Percentiles rank a stretch among this genome's conserved stretches.
Conservation (phyloP, 148 eudicot species). For the Beta vulgaris region DNA sequence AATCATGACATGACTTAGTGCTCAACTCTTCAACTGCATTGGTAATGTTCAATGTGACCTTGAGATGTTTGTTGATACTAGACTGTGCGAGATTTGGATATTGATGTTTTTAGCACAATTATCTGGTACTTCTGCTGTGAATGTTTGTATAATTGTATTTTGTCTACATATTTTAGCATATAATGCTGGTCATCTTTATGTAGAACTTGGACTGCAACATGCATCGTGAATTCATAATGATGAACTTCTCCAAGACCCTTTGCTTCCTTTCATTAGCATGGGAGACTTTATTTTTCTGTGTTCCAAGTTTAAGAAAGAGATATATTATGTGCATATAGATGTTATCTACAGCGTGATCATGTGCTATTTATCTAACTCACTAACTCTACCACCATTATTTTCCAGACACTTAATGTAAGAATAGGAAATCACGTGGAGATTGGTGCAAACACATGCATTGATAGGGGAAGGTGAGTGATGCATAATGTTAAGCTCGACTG, state of each 20-base stretch:
- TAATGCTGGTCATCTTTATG: not conserved
- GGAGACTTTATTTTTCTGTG: not conserved
- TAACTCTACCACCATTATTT: not conserved
- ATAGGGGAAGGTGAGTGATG: conserved; percentile 79
- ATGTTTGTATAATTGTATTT: not conserved
- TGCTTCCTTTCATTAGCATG: not conserved
- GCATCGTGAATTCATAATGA: not conserved
- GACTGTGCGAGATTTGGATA: not conserved
- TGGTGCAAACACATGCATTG: conserved; percentile 92
- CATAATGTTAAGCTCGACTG: not conserved
- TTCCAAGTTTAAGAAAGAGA: not conserved
- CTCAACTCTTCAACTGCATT: not conserved
- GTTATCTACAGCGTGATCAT: not conserved
- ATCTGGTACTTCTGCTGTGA: not conserved
- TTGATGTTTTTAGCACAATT: not conserved
- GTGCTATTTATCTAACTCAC: conserved; percentile 7
- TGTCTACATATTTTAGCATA: not conserved
- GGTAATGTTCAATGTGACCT: not conserved
- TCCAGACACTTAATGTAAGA: conserved; percentile 56
- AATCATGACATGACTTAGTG: not conserved
- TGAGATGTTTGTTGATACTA: not conserved
- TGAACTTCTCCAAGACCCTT: not conserved
- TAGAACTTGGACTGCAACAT: not conserved
- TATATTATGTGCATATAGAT: not conserved
- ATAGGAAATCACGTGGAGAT: conserved; percentile 88